Base-by-base conservation (phyloP, 106 monocot species). In the Gastrodia elata region DNA sequence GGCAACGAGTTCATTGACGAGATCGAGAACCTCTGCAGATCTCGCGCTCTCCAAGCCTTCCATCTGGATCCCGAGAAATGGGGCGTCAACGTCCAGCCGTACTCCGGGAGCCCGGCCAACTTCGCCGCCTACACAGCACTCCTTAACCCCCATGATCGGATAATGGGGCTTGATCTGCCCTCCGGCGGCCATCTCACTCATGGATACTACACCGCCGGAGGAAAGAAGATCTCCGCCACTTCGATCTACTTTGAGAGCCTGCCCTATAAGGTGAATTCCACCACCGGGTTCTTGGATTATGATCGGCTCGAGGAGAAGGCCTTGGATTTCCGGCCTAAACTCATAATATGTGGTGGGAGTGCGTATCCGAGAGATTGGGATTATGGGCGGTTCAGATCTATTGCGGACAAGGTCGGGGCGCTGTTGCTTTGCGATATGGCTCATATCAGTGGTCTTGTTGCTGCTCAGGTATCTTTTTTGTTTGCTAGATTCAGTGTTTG, bases 51-150 rank as follows among this genome's bases (percentile, higher is more conserved):
- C 76, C 68, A 76, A 70, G 84, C 84, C 70, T 91, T 64, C 83
- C 87, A 76, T 74, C 74, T 91, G 58, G 91, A 91, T 41, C 80
- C 91, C 8, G 73, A 82, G 18, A 30, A 36, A 9, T 91, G 87
- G 91, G 91, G 87, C 49, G 91, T 91, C 79, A 91, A 91, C 44
- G 91, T 87, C 52, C 87, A 91, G 83, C 91, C 91, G 52, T 91
- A 91, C 70, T 87, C 85, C 74, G 91, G 87, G 10, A 80, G 80
- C 71, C 84, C 91, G 30, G 91, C 91, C 67, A 87, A 91, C 68
- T 91, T 87, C 71, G 91, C 87, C 32, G 91, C 84, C 34, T 91
- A 90, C 71, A 87, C 86, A 27, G 90, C 90, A 18, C 27, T 90
- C 27, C 78, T 90, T 34, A 84, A 84, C 70, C 90, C 90, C 39